Percentiles rank a stretch among this genome's conserved stretches.
These are phyloP conservation scores for Cutaneotrichosporon cutaneum DNA, from an alignment of 1,284 basidiomycete species.

Conservation along the genomic window DNA sequence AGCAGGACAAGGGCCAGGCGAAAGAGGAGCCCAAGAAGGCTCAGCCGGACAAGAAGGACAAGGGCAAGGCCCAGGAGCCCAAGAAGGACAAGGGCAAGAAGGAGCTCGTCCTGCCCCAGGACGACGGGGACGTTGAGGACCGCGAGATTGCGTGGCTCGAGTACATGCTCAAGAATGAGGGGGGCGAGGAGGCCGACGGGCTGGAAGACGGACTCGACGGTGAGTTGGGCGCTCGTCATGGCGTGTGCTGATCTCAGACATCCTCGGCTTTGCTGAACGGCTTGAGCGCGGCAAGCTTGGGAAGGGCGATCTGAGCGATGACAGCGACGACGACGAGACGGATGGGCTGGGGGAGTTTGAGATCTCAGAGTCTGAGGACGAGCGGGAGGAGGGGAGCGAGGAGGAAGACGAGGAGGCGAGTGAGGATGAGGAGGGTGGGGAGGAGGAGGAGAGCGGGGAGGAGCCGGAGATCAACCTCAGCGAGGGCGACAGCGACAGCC, in stretches of 20 bases:
- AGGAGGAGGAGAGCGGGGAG: constrained; percentile 12
- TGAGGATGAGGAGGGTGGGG: constrained; percentile 9
- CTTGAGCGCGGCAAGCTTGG: constrained; percentile 34
- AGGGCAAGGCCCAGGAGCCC: constrained; percentile 14
- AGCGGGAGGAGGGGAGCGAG: constrained; percentile 11
- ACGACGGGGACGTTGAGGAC: constrained; percentile 61
- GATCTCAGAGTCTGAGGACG: constrained; percentile 18
- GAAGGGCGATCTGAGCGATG: constrained; percentile 14
- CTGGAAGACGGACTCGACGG: constrained; percentile 60
- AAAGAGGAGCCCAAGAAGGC: constrained; percentile 23
- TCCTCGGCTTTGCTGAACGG: constrained; percentile 54
- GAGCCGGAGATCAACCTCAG: constrained; percentile 20
- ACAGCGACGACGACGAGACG: constrained; percentile 5
- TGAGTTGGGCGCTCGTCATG: constrained; percentile 49
- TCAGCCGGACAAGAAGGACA: constrained; percentile 22
- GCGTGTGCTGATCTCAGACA: constrained; percentile 54
- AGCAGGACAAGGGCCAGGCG: constrained; percentile 1
- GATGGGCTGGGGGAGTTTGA: constrained; percentile 15
- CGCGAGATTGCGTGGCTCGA: constrained; percentile 75
- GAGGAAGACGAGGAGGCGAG: constrained; percentile 20
- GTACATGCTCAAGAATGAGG: constrained; percentile 60
- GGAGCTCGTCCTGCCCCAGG: constrained; percentile 42
- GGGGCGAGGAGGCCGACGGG: constrained; percentile 42
- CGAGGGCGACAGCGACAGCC: constrained; percentile 1
- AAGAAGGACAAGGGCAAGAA: constrained; percentile 30